These are phyloP conservation scores for Endothia cerciana DNA, from an alignment of 2,329 filamentous ascomycete species.

Conservation along the genomic window DNA sequence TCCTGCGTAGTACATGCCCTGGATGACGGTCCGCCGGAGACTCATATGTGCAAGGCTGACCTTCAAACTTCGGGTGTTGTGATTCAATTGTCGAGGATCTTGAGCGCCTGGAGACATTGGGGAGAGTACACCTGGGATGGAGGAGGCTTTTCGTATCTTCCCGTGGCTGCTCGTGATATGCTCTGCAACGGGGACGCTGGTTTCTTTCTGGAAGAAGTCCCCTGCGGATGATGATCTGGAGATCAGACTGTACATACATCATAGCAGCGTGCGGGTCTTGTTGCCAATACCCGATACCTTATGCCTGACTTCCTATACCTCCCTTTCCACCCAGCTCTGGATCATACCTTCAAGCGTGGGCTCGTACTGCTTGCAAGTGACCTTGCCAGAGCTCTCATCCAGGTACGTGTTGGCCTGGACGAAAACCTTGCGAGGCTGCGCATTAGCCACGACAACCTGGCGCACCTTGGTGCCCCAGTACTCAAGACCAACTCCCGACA, in stretches of 20 bases:
- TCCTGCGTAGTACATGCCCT: background rate
- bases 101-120: background rate
- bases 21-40: background rate
- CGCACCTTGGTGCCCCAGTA: constrained; percentile 85
- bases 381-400: constrained; percentile 68
- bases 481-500: constrained; percentile 79
- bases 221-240: background rate
- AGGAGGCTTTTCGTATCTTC: background rate
- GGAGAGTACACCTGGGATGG: background rate
- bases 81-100: background rate
- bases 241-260: background rate
- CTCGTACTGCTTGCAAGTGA: constrained; percentile 84
- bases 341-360: constrained; percentile 80
- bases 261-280: background rate
- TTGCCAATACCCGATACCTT: background rate
- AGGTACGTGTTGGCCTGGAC: constrained; percentile 90
- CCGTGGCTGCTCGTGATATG: background rate
- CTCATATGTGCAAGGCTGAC: background rate
- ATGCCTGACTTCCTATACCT: constrained; percentile 31
- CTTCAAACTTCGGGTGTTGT: background rate
- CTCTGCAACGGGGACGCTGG: background rate
- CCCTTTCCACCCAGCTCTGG: constrained; percentile 74
- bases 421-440: constrained; percentile 87
- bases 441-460: constrained; percentile 73
- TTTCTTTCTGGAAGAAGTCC: background rate